These are phyloP conservation scores for Trichoderma sp. DNA, from an alignment of 2,329 filamentous ascomycete species.

Conservation along the genomic window DNA sequence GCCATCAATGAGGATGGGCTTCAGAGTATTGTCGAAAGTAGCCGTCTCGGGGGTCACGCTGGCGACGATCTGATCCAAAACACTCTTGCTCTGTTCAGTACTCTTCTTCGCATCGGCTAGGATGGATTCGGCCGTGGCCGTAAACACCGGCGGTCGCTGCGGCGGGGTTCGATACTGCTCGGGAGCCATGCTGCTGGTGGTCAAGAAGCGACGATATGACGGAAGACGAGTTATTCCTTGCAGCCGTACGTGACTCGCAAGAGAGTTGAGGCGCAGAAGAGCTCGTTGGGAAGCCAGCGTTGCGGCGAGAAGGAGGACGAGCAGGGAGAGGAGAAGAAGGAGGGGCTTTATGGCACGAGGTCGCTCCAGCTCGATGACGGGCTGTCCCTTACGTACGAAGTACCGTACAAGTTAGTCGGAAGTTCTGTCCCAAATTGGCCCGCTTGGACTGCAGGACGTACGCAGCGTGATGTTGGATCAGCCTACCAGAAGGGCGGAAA, in stretches of 20 bases:
- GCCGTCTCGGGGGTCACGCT: slow-evolving; percentile 52
- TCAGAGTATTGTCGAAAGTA: slow-evolving; percentile 53
- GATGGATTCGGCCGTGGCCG: slow-evolving; percentile 66
- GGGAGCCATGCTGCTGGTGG: slow-evolving; percentile 61
- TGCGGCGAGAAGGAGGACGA: slow-evolving; percentile 57
- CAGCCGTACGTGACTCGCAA: slow-evolving; percentile 55
- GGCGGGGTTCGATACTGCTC: slow-evolving; percentile 69
- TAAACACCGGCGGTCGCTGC: slow-evolving; percentile 75
- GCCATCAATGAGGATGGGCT: slow-evolving; percentile 71
- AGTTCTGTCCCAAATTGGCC: neutral
- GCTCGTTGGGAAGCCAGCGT: slow-evolving; percentile 66
- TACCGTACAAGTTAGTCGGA: neutral
- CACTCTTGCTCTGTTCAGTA: slow-evolving; percentile 58
- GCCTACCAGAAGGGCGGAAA: slow-evolving; percentile 18
- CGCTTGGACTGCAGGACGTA: slow-evolving; percentile 7
- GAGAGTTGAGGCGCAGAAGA: slow-evolving; percentile 54
- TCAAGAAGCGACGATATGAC: slow-evolving; percentile 35
- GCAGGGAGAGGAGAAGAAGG: slow-evolving; percentile 44
- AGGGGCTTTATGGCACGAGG: slow-evolving; percentile 29
- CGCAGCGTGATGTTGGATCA: slow-evolving; percentile 1
- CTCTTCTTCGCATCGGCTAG: slow-evolving; percentile 63
- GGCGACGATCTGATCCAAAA: slow-evolving; percentile 66
- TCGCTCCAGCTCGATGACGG: slow-evolving; percentile 27
- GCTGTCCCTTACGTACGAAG: neutral
- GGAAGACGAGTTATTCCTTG: slow-evolving; percentile 31